These are phyloP conservation scores for Exobasidium rhododendri DNA, from an alignment of 1,284 basidiomycete species.

Conservation along the genomic window DNA sequence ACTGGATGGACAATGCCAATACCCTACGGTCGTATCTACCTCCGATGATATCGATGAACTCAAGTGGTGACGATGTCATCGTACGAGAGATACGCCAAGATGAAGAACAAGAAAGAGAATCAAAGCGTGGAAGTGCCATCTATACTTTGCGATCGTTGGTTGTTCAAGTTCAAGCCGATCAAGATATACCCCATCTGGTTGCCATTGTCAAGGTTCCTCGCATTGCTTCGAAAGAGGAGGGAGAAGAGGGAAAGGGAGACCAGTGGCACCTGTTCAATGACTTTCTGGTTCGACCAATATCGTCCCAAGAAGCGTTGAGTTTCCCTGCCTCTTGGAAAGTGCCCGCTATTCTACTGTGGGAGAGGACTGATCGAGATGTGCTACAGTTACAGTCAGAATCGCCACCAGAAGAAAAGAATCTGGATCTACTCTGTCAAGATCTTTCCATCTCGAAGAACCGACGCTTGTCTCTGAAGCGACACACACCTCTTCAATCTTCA, in stretches of 20 bases:
- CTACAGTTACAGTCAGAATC: constrained; percentile 66
- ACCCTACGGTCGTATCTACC: constrained; percentile 25
- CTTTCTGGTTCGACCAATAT: constrained; percentile 80
- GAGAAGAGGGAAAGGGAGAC: background rate
- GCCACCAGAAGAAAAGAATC: constrained; percentile 59
- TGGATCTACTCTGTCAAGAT: constrained; percentile 72
- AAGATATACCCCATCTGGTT: constrained; percentile 79
- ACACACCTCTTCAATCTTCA: constrained; percentile 56
- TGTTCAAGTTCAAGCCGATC: constrained; percentile 75
- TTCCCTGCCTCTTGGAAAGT: constrained; percentile 92
- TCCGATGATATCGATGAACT: constrained; percentile 38
- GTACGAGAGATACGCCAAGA: constrained; percentile 23
- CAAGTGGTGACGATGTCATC: constrained; percentile 51
- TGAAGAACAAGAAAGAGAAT: background rate
- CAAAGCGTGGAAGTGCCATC: constrained; percentile 52
- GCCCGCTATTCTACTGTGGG: constrained; percentile 81
- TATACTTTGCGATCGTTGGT: constrained; percentile 65
- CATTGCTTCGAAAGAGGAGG: background rate
- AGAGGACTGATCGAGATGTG: constrained; percentile 67
- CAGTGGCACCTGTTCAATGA: constrained; percentile 94
- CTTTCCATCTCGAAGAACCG: constrained; percentile 70
- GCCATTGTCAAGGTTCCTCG: constrained; percentile 80
- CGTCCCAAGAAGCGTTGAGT: constrained; percentile 79
- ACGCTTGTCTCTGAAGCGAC: constrained; percentile 70
- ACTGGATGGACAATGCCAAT: constrained; percentile 63